Base-by-base conservation (phyloP, 2,329 filamentous ascomycete genomes). In the Colletotrichum tropicale region DNA sequence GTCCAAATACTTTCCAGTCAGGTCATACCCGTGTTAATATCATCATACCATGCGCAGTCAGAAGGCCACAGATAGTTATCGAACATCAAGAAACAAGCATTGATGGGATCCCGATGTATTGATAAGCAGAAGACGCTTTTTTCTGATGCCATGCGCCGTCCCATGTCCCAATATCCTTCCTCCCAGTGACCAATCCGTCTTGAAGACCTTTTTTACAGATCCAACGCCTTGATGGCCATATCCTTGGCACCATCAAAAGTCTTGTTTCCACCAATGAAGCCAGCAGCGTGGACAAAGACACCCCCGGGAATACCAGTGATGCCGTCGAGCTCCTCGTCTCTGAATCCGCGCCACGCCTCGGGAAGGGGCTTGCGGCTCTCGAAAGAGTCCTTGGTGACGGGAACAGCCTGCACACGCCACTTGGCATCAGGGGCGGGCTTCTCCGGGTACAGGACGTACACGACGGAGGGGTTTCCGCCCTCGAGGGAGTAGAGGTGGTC, bases 191-290 rank as follows among this genome's bases (percentile, higher is more conserved):
- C 43, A 24, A 43, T 52, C 65, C 26, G 26, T 60, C 13, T 21
- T 10, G 24, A 15, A 55, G 16, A 55, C 48, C 71, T 21, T 60
- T 21, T 74, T 62, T 69, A 76, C 43, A 72, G 52, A 62, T 58
- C 91, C 77, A 95, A 86, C 3, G 94, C 94, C 88, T 94, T 95
- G 84, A 90, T 86, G 6, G 96, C 96, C 95, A 98, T 98, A 74
- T 93, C 92, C 83, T 95, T 90, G 30, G 93, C 96, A 34, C 97
- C 97, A 77, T 98, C 95, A 81, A 94, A 97, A 0, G 94, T 98
- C 89, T 94, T 94, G 86, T 98, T 98, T 4, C 97, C 97, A 21
- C 97, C 97, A 82, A 98, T 98, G 86, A 99, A 99, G 32, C 97
- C 97, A 69, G 94, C 93, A 5, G 96, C 96, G 83, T 99, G 97